A percentile compares a stretch with the other conserved stretches of the same genome.
phyloP scores from a whole-genome alignment of 306 rosid genomes.

The Styphnolobium japonicum region DNA sequence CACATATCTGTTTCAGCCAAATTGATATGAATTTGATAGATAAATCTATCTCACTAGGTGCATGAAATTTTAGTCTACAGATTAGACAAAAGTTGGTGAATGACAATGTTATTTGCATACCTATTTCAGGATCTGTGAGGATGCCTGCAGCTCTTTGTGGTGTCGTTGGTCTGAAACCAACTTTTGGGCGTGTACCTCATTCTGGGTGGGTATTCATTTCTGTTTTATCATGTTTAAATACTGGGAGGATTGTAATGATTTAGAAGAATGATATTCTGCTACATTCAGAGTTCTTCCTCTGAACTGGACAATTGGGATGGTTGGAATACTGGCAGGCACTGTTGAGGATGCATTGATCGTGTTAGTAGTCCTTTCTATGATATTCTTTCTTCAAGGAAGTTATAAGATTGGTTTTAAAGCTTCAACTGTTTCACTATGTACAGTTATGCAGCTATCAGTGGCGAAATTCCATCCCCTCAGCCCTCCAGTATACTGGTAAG shows the following conservation, averaged over 20 bases:
- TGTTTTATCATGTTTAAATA: not conserved
- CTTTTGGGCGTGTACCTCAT: constrained; percentile 77
- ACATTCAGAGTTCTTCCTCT: constrained; percentile 78
- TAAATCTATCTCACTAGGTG: not conserved
- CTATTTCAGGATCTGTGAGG: constrained; percentile 73
- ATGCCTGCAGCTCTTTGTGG: constrained; percentile 97
- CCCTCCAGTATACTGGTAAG: constrained; percentile 45
- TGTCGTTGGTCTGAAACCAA: constrained; percentile 83
- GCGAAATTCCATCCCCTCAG: constrained; percentile 43
- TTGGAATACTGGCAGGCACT: constrained; percentile 80
- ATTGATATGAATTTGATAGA: not conserved
- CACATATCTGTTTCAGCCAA: not conserved
- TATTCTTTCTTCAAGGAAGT: not conserved
- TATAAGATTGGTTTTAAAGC: not conserved
- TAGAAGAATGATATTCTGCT: constrained; percentile 1
- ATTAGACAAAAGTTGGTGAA: not conserved
- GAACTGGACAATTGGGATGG: constrained; percentile 92
- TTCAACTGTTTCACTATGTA: constrained; percentile 9
- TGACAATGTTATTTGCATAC: constrained; percentile 14
- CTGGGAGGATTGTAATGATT: constrained; percentile 12
- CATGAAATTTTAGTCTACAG: not conserved
- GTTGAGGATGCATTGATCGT: constrained; percentile 75
- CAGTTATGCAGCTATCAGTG: constrained; percentile 86
- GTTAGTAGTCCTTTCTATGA: constrained; percentile 42
- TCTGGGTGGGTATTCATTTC: constrained; percentile 52